phyloP scores from a whole-genome alignment of 1,284 basidiomycete species.

The Laetiporus sulphureus region DNA sequence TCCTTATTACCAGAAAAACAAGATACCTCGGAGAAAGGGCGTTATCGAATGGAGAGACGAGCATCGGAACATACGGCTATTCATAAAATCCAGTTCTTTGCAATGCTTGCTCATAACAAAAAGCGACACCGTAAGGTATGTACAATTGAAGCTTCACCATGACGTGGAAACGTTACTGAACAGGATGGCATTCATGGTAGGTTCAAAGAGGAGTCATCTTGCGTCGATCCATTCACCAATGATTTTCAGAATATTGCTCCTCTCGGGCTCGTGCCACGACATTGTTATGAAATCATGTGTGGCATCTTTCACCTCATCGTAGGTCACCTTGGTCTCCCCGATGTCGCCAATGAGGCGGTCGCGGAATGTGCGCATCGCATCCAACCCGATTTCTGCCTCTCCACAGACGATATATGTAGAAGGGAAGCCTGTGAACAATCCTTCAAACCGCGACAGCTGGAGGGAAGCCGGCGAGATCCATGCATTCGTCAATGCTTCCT shows the following conservation, averaged over 20 bases:
- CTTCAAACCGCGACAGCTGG: constrained; percentile 17
- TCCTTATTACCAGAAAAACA: too few relatives aligned
- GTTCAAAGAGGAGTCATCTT: too few relatives aligned
- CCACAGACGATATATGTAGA: constrained; percentile 28
- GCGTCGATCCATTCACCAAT: constrained; percentile 20
- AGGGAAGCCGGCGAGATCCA: constrained; percentile 51
- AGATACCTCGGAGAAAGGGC: too few relatives aligned
- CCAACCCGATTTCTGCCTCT: constrained; percentile 25
- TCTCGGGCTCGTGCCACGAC: constrained; percentile 47
- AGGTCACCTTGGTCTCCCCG: constrained; percentile 20
- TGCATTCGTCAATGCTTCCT: constrained; percentile 32
- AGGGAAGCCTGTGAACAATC: constrained; percentile 27
- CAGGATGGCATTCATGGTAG: too few relatives aligned
- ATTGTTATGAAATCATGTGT: constrained; percentile 52
- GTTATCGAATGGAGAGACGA: too few relatives aligned
- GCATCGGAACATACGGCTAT: too few relatives aligned
- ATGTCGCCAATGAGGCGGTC: constrained; percentile 23
- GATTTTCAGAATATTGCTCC: constrained; percentile 20
- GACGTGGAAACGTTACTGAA: too few relatives aligned
- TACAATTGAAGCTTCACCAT: too few relatives aligned
- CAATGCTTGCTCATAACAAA: too few relatives aligned
- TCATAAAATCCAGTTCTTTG: too few relatives aligned
- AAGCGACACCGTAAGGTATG: too few relatives aligned
- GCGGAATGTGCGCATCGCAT: constrained; percentile 21
- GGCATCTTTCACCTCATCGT: constrained; percentile 24